phyloP scores from a whole-genome alignment of 139 green algal genomes.

The Chlamydomonas sphaeroides region DNA sequence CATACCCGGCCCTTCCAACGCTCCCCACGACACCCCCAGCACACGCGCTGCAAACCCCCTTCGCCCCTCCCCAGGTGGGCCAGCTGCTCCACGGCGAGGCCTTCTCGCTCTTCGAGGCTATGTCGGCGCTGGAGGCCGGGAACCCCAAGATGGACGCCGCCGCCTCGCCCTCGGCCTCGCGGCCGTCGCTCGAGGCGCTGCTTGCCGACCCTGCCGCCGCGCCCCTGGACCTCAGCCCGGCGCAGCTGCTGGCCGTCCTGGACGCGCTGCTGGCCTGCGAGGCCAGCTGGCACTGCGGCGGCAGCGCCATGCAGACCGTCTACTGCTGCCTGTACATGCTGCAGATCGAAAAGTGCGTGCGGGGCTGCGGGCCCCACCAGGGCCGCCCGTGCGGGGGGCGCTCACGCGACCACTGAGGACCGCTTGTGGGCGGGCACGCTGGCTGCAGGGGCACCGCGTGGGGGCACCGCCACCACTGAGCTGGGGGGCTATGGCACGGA shows the following conservation, averaged over 20 bases:
- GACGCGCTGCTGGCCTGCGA: constrained; percentile 71
- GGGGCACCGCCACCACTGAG: too few species aligned
- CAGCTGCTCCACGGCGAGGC: constrained; percentile 79
- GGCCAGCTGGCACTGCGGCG: constrained; percentile 79
- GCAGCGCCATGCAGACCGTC: constrained; percentile 82
- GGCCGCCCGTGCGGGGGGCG: too few species aligned
- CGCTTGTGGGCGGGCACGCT: too few species aligned
- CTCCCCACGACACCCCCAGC: too few species aligned
- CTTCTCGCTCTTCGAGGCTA: constrained; percentile 92
- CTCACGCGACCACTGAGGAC: too few species aligned
- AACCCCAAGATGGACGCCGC: constrained; percentile 93
- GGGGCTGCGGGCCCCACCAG: too few species aligned
- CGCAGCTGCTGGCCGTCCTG: constrained; percentile 56
- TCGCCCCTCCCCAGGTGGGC: too few species aligned
- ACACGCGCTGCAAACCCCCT: too few species aligned
- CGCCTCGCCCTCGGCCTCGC: constrained; percentile 7
- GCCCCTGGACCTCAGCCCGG: constrained; percentile 33
- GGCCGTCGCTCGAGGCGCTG: constrained; percentile 36
- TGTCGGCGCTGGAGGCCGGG: constrained; percentile 90
- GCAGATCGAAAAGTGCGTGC: constrained; percentile 60
- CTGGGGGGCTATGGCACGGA: too few species aligned
- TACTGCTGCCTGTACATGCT: constrained; percentile 91
- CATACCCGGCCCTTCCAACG: too few species aligned
- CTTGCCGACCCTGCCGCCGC: constrained; percentile 30
- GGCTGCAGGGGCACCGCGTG: too few species aligned